A percentile compares a stretch with the other conserved stretches of the same genome.
phyloP scores from a whole-genome alignment of 202 grass and related monocot species.

The Setaria italica region DNA sequence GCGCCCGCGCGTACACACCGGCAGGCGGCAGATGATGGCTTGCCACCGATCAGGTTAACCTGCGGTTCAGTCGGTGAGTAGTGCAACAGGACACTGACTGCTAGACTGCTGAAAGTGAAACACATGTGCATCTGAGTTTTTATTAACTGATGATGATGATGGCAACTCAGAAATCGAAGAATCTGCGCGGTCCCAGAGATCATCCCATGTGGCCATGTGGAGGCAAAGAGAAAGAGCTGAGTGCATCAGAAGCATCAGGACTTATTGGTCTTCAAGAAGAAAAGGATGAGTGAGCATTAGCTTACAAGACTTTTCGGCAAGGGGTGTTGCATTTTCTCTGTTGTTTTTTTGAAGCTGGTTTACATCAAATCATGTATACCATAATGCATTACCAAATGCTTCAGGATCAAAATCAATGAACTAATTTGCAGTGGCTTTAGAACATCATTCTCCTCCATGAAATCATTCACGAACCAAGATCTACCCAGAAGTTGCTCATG shows the following conservation, averaged over 20 bases:
- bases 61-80: not conserved
- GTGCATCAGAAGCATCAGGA: not conserved
- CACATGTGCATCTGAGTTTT: not conserved
- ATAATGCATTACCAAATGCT: not conserved
- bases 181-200: not conserved
- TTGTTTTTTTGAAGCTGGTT: not conserved
- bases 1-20: not conserved
- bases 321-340: not conserved
- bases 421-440: not conserved
- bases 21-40: not conserved
- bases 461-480: slow-evolving; percentile 12
- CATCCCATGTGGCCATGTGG: slow-evolving; percentile 12
- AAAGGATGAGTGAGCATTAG: not conserved
- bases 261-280: not conserved
- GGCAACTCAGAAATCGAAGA: slow-evolving; percentile 9
- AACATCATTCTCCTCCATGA: slow-evolving; percentile 1
- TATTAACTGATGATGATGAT: not conserved
- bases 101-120: not conserved
- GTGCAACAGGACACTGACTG: not conserved
- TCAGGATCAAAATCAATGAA: not conserved
- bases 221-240: not conserved
- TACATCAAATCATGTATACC: not conserved
- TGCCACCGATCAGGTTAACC: slow-evolving; percentile 28
- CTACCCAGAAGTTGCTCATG: not conserved
- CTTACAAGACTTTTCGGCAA: not conserved